A percentile compares a stretch with the other conserved stretches of the same genome.
phyloP scores from a whole-genome alignment of 441 rosid species.

The Cnidoscolus chayamansa region DNA sequence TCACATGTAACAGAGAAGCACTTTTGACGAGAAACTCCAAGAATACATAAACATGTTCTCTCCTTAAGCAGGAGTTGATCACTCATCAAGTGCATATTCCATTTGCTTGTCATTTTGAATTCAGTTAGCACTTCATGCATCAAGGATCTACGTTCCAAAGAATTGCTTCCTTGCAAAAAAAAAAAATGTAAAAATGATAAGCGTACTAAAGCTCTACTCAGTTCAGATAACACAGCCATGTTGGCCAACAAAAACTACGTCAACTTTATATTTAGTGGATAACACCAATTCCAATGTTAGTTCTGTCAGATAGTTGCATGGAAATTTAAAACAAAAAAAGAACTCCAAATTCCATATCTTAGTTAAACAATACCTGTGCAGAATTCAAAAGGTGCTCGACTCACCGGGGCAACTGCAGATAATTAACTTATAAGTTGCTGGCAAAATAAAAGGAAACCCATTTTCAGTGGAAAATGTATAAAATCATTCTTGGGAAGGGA shows the following conservation, averaged over 20 bases:
- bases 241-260: background rate
- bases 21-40: background rate
- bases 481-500: slow-evolving; percentile 17
- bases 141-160: background rate
- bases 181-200: background rate
- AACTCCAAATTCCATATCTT: no score
- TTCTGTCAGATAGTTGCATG: no score
- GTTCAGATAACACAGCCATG: background rate
- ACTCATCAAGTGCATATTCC: background rate
- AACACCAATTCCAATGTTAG: background rate
- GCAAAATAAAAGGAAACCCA: no score
- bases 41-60: background rate
- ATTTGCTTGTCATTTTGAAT: background rate
- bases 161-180: background rate
- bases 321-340: no score
- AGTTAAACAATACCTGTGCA: no score
- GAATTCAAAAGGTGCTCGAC: no score
- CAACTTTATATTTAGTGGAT: background rate
- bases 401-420: no score
- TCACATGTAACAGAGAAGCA: background rate
- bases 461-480: no score
- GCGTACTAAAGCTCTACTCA: background rate
- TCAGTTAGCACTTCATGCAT: background rate
- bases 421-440: no score
- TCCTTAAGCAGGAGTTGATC: background rate